Conservation (phyloP, 345 rosid species). For the Garcia nutans region DNA sequence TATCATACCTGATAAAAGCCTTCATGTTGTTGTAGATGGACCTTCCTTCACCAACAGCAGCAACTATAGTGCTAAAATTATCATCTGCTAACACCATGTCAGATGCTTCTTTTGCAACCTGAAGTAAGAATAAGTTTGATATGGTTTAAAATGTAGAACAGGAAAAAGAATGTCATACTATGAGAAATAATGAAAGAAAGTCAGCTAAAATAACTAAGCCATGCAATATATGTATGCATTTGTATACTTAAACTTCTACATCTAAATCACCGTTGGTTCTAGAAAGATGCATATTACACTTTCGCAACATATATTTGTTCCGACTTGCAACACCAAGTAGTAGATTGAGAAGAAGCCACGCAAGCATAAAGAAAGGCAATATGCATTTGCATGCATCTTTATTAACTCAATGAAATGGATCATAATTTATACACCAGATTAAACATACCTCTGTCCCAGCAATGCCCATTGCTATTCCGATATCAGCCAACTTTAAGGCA, state of each 20-base stretch:
- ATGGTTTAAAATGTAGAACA: neutral
- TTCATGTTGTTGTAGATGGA: conserved; percentile 96
- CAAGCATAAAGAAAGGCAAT: neutral
- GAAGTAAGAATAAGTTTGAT: conserved; percentile 9
- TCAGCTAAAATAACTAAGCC: neutral
- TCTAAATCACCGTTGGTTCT: neutral
- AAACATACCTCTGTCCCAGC: conserved; percentile 82
- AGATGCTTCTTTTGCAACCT: conserved; percentile 99
- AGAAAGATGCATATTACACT: neutral
- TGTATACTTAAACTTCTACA: neutral
- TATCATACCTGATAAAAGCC: conserved; percentile 88
- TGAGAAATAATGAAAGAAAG: neutral
- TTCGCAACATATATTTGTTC: neutral
- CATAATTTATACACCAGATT: neutral
- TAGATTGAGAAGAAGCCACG: neutral
- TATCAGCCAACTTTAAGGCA: conserved; percentile 94
- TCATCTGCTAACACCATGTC: conserved; percentile 99
- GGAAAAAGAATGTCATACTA: neutral
- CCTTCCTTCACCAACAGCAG: conserved; percentile 98
- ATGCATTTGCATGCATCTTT: neutral
- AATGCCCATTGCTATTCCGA: conserved; percentile 98
- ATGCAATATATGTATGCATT: neutral
- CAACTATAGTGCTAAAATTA: conserved; percentile 91
- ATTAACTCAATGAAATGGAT: neutral
- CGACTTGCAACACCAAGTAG: neutral